Conservation (phyloP, 2,329 filamentous ascomycete species). For the Zymoseptoria brevis region DNA sequence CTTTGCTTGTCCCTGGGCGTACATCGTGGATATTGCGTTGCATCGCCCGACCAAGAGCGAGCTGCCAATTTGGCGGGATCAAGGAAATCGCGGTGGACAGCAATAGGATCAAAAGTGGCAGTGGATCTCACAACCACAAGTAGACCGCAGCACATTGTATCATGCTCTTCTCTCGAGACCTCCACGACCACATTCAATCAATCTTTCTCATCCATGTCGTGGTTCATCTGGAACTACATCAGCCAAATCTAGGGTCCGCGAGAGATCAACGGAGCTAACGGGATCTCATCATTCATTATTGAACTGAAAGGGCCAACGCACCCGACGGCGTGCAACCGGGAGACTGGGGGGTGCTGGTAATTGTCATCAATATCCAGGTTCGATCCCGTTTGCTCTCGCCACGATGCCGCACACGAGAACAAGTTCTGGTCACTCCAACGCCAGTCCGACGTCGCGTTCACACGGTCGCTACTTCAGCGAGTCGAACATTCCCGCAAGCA, state of each 20-base stretch:
- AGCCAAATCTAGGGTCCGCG: background rate
- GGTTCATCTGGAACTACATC: background rate
- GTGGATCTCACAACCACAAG: no score
- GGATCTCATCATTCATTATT: background rate
- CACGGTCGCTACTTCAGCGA: constrained; percentile 18
- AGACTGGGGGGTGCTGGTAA: background rate
- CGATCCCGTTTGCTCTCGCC: background rate
- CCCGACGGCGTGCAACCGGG: constrained; percentile 2
- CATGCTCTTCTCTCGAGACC: no score
- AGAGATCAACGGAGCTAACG: background rate
- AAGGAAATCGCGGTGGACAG: background rate
- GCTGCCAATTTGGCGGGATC: background rate
- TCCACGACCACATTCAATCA: background rate
- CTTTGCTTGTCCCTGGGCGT: background rate
- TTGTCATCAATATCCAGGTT: background rate
- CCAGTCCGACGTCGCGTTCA: constrained; percentile 4
- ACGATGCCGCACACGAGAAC: background rate
- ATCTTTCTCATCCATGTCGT: background rate
- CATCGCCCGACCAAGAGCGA: background rate
- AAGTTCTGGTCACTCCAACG: background rate
- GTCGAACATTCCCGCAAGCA: constrained; percentile 10
- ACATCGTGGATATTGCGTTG: background rate
- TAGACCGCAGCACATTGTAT: no score
- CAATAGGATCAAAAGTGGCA: background rate
- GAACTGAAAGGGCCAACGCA: background rate